These are phyloP conservation scores for Xylogone sp. DNA, from an alignment of 2,329 filamentous ascomycete species.

Conservation along the genomic window DNA sequence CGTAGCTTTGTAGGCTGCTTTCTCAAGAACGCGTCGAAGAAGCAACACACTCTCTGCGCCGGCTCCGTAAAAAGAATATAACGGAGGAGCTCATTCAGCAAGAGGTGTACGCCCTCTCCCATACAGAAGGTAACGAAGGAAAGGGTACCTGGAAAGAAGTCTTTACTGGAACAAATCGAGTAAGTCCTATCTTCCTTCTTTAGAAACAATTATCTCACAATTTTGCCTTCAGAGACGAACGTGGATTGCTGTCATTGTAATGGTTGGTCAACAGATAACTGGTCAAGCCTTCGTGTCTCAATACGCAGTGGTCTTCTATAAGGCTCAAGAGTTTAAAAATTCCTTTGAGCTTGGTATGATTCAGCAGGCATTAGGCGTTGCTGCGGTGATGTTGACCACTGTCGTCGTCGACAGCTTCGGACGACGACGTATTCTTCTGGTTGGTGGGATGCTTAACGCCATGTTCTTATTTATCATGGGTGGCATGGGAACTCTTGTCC, in stretches of 20 bases:
- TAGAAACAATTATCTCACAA: neutral
- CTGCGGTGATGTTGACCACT: neutral
- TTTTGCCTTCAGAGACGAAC: conserved; percentile 1
- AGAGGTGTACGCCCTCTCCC: neutral
- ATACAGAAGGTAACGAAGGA: neutral
- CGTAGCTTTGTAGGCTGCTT: conserved; percentile 34
- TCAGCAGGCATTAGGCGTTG: neutral
- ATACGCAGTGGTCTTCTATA: conserved; percentile 9
- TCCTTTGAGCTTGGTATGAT: conserved; percentile 7
- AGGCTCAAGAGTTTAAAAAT: conserved; percentile 3
- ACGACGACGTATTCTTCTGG: conserved; percentile 18
- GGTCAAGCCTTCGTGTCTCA: conserved; percentile 8
- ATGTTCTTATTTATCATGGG: conserved; percentile 32
- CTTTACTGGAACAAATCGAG: conserved; percentile 2
- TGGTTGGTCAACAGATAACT: conserved; percentile 7
- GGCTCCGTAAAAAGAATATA: conserved; percentile 11
- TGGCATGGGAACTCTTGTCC: conserved; percentile 26
- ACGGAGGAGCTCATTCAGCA: conserved; percentile 5
- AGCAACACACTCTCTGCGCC: conserved; percentile 45
- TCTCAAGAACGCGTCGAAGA: conserved; percentile 51
- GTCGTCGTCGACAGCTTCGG: conserved; percentile 4
- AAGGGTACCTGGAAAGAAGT: conserved; percentile 3
- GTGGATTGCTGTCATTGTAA: neutral
- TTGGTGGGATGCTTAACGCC: conserved; percentile 26
- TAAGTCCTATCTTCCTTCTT: neutral